Base-by-base conservation (phyloP, 495 filamentous ascomycete genomes). In the Entonaema liquescens region DNA sequence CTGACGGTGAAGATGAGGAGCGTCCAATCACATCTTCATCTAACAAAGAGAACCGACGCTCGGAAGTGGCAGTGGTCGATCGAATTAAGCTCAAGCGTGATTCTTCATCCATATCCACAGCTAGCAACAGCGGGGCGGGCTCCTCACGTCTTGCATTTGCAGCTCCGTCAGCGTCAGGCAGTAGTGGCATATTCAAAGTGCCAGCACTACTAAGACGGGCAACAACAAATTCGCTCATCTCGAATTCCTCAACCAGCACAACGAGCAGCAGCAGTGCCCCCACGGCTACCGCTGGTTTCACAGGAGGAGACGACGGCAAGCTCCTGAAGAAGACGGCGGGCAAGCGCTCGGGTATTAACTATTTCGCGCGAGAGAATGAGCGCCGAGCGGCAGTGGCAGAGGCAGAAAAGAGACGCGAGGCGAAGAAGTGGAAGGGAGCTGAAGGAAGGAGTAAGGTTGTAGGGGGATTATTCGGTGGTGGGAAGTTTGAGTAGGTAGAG, bases 161-260 rank as follows among this genome's bases (percentile, higher is more conserved):
- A 31, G 81, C 83, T 25, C 71, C 83, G 12, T 80, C 82, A 1
- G 76, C 80, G 1, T 71, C 81, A 26, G 59, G 83, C 6, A 79
- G 80, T 15, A 61, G 68, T 5, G 36, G 56, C 13, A 13, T 42
- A 1, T 94, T 94, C 87, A 88, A 88, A 63, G 89, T 91, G 5
- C 94, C 94, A 1, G 85, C 88, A 7, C 83, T 97, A n/a, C 84
- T 97, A 9, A 89, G 93, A 21, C 88, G 91, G 15, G 89, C 91
- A 1, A 95, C 92, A 0, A 91, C 90, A 0, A 90, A 88, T 64
- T 89, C 74, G 80, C 71, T 81, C 13, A 68, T 82, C 29, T 79
- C 80, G 9, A 73, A 70, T 2, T 77, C 80, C 8, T 68, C 67
- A 25, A 66, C 73, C 13, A 67, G 69, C 44, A 66, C 81, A 9